Percentiles rank a stretch among this genome's conserved stretches.
Evolutionary conservation across 1,284 basidiomycete genomes (phyloP).

Genomic region (Gomphus bonarii): DNA sequence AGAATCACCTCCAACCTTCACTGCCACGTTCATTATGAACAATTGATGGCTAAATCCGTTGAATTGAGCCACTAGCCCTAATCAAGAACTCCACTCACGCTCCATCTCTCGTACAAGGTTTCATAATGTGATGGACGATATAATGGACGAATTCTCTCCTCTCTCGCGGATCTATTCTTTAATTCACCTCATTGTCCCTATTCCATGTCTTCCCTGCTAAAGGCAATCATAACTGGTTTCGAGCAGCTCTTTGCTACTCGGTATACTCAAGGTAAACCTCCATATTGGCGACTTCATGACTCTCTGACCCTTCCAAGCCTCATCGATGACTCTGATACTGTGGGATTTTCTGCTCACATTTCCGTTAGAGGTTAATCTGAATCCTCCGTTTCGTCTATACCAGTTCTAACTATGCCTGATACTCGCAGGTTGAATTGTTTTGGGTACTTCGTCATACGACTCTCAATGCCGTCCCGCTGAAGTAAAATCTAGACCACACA

Average conservation of each 20-base stretch:
- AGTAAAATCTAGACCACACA: neutral
- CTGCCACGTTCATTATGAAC: too few relatives aligned
- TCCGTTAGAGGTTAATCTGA: neutral
- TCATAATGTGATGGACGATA: too few relatives aligned
- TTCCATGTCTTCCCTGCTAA: too few relatives aligned
- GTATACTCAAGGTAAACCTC: neutral
- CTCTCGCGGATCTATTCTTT: too few relatives aligned
- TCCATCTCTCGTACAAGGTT: too few relatives aligned
- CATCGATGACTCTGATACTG: neutral
- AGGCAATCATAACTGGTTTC: neutral
- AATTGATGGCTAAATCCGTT: too few relatives aligned
- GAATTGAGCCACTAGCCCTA: too few relatives aligned
- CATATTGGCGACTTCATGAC: too few relatives aligned
- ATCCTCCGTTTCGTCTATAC: neutral
- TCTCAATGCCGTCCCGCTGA: neutral
- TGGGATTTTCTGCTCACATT: neutral
- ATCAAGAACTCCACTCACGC: too few relatives aligned
- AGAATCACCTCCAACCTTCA: too few relatives aligned
- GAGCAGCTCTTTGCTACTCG: neutral
- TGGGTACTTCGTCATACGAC: neutral
- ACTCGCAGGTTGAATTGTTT: neutral
- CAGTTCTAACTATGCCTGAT: neutral
- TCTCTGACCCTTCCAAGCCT: neutral
- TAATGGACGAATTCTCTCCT: too few relatives aligned
- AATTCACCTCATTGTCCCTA: too few relatives aligned